These are phyloP conservation scores for Coniochaeta pulveracea DNA, from an alignment of 2,329 filamentous ascomycete genomes.

Conservation along the genomic window DNA sequence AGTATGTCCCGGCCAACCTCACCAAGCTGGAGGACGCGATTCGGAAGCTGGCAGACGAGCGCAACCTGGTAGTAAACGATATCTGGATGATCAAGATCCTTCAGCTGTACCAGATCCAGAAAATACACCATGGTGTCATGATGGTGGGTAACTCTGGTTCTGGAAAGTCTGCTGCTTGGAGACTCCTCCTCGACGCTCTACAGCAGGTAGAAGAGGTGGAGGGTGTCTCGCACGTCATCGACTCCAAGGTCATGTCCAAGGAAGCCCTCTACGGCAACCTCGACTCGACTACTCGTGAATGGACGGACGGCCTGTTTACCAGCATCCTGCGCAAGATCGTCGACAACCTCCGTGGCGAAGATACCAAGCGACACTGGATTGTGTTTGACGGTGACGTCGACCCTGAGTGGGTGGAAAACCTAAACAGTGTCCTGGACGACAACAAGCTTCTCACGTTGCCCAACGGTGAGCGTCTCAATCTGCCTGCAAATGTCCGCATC, in stretches of 20 bases:
- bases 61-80: conserved; percentile 81
- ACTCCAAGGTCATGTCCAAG: conserved; percentile 99
- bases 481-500: conserved; percentile 91
- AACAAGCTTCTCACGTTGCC: conserved; percentile 96
- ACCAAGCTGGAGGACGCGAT: conserved; percentile 72
- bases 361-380: conserved; percentile 96
- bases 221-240: conserved; percentile 93
- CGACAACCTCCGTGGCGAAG: conserved; percentile 94
- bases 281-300: conserved; percentile 93
- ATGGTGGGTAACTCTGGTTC: conserved; percentile 98
- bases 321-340: conserved; percentile 97
- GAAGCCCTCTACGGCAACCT: conserved; percentile 92
- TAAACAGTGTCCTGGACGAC: conserved; percentile 98
- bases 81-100: conserved; percentile 96
- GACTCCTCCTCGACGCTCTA: conserved; percentile 77
- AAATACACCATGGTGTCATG: conserved; percentile 98
- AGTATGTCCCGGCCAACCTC: conserved; percentile 85
- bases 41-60: conserved; percentile 68
- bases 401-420: conserved; percentile 98
- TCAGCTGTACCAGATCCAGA: conserved; percentile 96
- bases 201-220: conserved; percentile 86
- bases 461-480: conserved; percentile 92
- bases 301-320: conserved; percentile 97
- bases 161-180: conserved; percentile 94
- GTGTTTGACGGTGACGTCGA: conserved; percentile 99